Conservation (phyloP, 2,329 filamentous ascomycete genomes). For the Cordyceps fumosorosea region DNA sequence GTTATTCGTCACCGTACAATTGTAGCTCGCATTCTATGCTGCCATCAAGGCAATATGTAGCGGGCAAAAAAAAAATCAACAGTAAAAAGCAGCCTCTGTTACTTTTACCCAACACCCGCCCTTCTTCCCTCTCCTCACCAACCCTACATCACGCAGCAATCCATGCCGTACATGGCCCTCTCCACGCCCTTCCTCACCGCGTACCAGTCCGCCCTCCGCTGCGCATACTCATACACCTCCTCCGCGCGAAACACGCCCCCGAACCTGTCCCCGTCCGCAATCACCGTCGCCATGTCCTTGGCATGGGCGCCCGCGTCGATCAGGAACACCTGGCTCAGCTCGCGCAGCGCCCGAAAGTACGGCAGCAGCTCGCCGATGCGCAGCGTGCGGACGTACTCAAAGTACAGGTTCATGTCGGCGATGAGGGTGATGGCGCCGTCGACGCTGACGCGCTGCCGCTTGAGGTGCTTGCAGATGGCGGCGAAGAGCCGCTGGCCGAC, state of each 20-base stretch:
- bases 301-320: constrained; percentile 70
- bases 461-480: constrained; percentile 92
- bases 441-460: constrained; percentile 86
- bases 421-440: constrained; percentile 89
- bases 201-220: constrained; percentile 92
- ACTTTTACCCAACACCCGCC: background rate
- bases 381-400: constrained; percentile 73
- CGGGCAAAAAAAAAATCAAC: background rate
- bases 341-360: constrained; percentile 87
- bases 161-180: constrained; percentile 93
- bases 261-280: constrained; percentile 86
- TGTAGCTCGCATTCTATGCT: background rate
- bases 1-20: background rate
- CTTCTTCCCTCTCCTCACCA: constrained; percentile 18
- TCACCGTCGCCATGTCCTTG: constrained; percentile 91
- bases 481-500: constrained; percentile 89
- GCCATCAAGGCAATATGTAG: background rate
- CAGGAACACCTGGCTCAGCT: constrained; percentile 91
- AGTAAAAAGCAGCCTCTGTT: background rate
- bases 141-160: constrained; percentile 71
- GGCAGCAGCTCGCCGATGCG: constrained; percentile 76
- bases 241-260: constrained; percentile 89
- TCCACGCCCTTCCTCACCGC: constrained; percentile 82
- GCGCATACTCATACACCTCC: constrained; percentile 96
- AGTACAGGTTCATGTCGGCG: constrained; percentile 93